Base-by-base conservation (phyloP, 371 early-diverging fungal genomes). In the Smittium mucronatum region DNA sequence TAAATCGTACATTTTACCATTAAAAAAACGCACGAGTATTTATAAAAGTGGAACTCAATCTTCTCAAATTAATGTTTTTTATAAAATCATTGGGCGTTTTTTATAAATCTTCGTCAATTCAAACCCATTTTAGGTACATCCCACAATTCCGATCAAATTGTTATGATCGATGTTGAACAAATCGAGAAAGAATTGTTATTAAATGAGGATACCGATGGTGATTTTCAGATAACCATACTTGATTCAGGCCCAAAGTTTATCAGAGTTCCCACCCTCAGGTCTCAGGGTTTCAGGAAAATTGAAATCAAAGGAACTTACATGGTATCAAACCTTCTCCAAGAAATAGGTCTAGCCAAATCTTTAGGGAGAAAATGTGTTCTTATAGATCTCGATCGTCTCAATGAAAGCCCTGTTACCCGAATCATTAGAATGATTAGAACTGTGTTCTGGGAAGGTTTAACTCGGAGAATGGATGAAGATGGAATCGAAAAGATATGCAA, bases 181-280 rank as follows among this genome's bases (percentile, higher is more conserved):
- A 92, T 93, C 0, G 85, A 89, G 64, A 84, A 87, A 66, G 75
- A 79, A 34, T 84, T 97, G 17, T 78, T 97, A 35, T 87, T 82
- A 67, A 97, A 97, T 74, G 97, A 97, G 78, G 98, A 97, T 77
- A 93, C 95, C 0, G 91, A 95, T 77, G 93, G 92, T 26, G 93
- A 97, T 73, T 89, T 83, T 72, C 96, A 95, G 75, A 94, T 97
- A 72, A 97, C 97, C 0, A 82, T 97, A 64, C 86, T 90, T 61
- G 98, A 97, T 78, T 71, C 81, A 5, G 98, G 98, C 0, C 96
- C 98, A 31, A 97, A 96, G 74, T 82, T 87, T 1, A 85, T 97
- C 72, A 81, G 85, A 1, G 82, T 97, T 32, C 92, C 92, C 26
- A 93, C 97, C 0, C 91, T 91, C 1, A 88, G 87, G 72, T 90